Evolutionary conservation across 2,329 filamentous ascomycete genomes (phyloP).

Genomic region (Botrytis tulipae): DNA sequence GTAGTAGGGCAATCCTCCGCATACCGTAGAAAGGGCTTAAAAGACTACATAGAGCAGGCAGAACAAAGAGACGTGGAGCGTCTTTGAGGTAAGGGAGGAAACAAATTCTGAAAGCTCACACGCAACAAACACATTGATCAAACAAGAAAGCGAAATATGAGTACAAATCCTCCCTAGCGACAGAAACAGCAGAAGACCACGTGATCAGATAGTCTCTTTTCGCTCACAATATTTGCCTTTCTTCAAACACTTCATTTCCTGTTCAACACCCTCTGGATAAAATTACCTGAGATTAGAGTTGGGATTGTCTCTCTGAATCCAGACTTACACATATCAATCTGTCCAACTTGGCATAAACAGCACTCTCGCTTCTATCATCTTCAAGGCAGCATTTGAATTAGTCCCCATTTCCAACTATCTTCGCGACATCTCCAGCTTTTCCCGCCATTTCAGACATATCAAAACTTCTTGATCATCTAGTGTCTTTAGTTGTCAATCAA

Average conservation of each 20-base stretch:
- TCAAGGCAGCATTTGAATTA: conserved; percentile 52
- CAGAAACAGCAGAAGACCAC: not conserved
- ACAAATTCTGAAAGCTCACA: not conserved
- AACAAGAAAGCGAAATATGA: not conserved
- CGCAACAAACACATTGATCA: not conserved
- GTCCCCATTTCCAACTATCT: conserved; percentile 21
- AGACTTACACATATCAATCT: conserved; percentile 59
- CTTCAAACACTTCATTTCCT: conserved; percentile 37
- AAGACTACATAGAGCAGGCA: not conserved
- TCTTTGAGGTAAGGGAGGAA: too few species aligned
- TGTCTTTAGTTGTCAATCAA: not conserved
- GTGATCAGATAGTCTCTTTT: not conserved
- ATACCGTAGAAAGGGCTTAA: not conserved
- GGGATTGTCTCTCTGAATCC: not conserved
- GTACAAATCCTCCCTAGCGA: not conserved
- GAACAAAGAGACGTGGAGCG: not conserved
- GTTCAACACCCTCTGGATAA: conserved; percentile 35
- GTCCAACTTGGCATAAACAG: conserved; percentile 61
- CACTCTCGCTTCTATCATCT: conserved; percentile 61
- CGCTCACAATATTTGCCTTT: not conserved
- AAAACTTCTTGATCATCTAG: not conserved
- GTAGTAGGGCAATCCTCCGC: not conserved
- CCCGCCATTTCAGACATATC: conserved; percentile 35
- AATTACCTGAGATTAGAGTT: not conserved
- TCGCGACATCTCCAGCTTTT: conserved; percentile 44